A percentile compares a stretch with the other conserved stretches of the same genome.
These are phyloP conservation scores for Diplodia seriata DNA, from an alignment of 2,329 filamentous ascomycete genomes.

Conservation along the genomic window DNA sequence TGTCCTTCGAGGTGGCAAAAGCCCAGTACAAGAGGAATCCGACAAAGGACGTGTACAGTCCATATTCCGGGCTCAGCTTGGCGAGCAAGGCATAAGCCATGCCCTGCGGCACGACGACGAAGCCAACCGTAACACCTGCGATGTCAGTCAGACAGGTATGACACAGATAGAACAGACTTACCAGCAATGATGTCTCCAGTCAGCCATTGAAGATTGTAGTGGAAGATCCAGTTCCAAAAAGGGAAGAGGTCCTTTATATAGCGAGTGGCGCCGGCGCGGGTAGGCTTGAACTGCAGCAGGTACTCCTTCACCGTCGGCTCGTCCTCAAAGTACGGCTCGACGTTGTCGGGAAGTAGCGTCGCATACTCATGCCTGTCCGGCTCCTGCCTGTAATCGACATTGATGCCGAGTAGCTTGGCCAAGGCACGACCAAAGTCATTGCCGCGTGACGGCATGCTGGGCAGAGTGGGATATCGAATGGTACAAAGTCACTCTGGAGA, in stretches of 20 bases:
- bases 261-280: conserved; percentile 37
- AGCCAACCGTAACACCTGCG: conserved; percentile 66
- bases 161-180: conserved; percentile 28
- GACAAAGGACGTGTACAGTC: conserved; percentile 93
- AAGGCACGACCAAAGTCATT: neutral
- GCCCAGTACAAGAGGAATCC: conserved; percentile 95
- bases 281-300: conserved; percentile 39
- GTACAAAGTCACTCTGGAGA: neutral
- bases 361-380: conserved; percentile 15
- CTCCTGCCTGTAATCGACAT: conserved; percentile 25
- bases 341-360: conserved; percentile 7
- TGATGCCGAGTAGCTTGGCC: conserved; percentile 20
- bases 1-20: conserved; percentile 96
- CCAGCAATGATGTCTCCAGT: conserved; percentile 43
- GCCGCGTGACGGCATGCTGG: conserved; percentile 17
- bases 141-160: conserved; percentile 17
- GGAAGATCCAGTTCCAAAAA: conserved; percentile 39
- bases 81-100: conserved; percentile 94
- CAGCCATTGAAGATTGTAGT: conserved; percentile 45
- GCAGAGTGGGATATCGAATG: neutral
- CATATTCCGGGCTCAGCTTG: conserved; percentile 76
- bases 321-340: conserved; percentile 40
- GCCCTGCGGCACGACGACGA: conserved; percentile 86
- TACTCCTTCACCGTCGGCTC: conserved; percentile 43
- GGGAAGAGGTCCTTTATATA: conserved; percentile 43